Conservation (phyloP, 345 rosid genomes). For the Physaria fendleri region DNA sequence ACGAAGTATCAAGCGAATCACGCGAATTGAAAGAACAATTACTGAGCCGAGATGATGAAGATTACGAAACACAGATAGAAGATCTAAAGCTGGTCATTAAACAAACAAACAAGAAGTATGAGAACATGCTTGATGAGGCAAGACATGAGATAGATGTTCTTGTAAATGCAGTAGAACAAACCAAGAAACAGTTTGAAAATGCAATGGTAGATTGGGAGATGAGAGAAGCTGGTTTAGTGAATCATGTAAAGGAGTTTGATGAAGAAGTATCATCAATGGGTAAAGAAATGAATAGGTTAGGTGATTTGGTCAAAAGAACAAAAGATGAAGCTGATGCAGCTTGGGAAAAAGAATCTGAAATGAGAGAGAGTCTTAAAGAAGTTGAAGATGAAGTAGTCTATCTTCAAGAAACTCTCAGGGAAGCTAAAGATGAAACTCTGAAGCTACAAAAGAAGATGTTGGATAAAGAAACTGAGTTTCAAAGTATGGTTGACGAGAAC, state of each 20-base stretch:
- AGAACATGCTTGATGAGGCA: constrained; percentile 62
- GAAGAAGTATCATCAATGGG: constrained; percentile 60
- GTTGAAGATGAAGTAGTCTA: constrained; percentile 72
- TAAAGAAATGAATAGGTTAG: constrained; percentile 62
- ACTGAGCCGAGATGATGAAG: constrained; percentile 40
- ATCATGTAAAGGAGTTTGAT: constrained; percentile 53
- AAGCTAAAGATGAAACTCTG: constrained; percentile 50
- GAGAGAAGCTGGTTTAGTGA: constrained; percentile 56
- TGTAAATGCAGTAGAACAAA: constrained; percentile 37
- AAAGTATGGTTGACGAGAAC: constrained; percentile 57
- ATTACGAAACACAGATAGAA: constrained; percentile 62
- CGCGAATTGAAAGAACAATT: constrained; percentile 77
- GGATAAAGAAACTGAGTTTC: constrained; percentile 79
- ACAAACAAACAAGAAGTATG: constrained; percentile 65
- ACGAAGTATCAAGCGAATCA: constrained; percentile 84
- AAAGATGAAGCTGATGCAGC: constrained; percentile 69
- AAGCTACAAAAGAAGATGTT: constrained; percentile 55
- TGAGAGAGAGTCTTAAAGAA: constrained; percentile 68
- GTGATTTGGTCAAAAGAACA: constrained; percentile 49
- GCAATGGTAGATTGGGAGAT: constrained; percentile 74
- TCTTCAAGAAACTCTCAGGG: constrained; percentile 74
- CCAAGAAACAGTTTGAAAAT: constrained; percentile 44
- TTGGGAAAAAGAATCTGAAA: constrained; percentile 59
- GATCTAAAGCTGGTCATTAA: constrained; percentile 59
- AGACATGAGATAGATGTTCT: constrained; percentile 62